Percentiles rank a stretch among this genome's conserved stretches.
Conservation (phyloP, 495 filamentous ascomycete species). For the Talaromyces liani region DNA sequence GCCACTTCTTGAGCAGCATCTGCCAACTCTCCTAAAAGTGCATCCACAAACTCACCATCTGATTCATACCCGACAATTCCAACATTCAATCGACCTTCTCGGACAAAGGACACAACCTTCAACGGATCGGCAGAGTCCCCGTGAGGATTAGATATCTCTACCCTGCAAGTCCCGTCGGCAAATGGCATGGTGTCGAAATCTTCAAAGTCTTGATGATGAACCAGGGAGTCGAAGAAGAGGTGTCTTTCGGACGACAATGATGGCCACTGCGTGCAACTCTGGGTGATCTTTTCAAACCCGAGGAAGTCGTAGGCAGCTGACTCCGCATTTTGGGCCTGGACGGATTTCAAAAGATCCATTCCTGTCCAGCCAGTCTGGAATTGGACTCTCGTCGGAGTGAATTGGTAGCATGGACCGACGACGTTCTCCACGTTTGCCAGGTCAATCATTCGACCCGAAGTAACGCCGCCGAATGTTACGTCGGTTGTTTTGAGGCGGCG, state of each 20-base stretch:
- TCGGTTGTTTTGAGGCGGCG: conserved; percentile 39
- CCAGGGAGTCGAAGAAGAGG: conserved; percentile 20
- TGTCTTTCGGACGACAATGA: background rate
- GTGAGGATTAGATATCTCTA: conserved; percentile 31
- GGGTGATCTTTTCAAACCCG: conserved; percentile 23
- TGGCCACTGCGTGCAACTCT: conserved; percentile 20
- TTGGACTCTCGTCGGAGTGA: conserved; percentile 25
- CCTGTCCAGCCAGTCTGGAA: conserved; percentile 28
- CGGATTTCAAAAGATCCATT: conserved; percentile 25
- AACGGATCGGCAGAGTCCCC: conserved; percentile 29
- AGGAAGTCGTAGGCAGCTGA: conserved; percentile 24
- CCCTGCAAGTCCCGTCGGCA: conserved; percentile 21
- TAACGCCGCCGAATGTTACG: conserved; percentile 55
- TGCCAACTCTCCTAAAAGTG: conserved; percentile 22
- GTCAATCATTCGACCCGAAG: conserved; percentile 42
- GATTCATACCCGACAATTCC: conserved; percentile 29
- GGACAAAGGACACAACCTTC: conserved; percentile 32
- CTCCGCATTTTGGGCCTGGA: conserved; percentile 25
- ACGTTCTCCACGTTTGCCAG: conserved; percentile 35
- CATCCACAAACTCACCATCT: conserved; percentile 20
- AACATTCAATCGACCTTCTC: conserved; percentile 24
- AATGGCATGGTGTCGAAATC: conserved; percentile 35
- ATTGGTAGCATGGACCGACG: conserved; percentile 36
- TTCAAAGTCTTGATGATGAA: conserved; percentile 27
- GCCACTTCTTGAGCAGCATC: conserved; percentile 19